Evolutionary conservation across 108 stramenopile genomes (phyloP).

Genomic region (Craspedostauros australis): DNA sequence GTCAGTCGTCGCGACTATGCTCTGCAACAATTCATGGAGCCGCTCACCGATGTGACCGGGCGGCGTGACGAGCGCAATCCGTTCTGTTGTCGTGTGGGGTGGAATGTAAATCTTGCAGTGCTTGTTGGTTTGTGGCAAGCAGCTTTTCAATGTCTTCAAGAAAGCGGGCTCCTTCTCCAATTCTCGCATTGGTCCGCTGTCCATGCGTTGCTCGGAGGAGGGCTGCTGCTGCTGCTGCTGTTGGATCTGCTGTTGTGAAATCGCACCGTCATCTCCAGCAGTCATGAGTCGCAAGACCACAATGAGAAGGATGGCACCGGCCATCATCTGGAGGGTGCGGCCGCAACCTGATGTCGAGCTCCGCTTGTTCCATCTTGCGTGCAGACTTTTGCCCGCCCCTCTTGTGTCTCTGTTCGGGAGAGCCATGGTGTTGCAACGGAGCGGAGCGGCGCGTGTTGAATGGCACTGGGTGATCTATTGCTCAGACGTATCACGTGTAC

Average conservation of each 20-base stretch:
- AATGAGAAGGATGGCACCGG: neutral
- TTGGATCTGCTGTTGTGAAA: constrained; percentile 3
- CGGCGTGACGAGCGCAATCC: constrained; percentile 38
- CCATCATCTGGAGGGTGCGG: neutral
- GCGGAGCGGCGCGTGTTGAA: too few relatives aligned
- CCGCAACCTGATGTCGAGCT: too few relatives aligned
- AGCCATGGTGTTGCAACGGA: too few relatives aligned
- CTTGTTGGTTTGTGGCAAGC: constrained; percentile 17
- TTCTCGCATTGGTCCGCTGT: neutral
- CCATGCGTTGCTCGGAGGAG: neutral
- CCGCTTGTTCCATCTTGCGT: too few relatives aligned
- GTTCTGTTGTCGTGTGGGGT: constrained; percentile 11
- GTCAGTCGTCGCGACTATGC: constrained; percentile 11
- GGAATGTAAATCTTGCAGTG: constrained; percentile 30
- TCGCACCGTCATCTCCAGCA: neutral
- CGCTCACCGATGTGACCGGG: constrained; percentile 23
- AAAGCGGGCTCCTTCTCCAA: constrained; percentile 21
- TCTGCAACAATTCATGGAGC: constrained; percentile 14
- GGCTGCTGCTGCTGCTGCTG: neutral
- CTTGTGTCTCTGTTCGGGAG: too few relatives aligned
- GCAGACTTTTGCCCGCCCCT: too few relatives aligned
- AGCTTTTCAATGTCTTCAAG: constrained; percentile 28
- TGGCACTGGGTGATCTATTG: too few relatives aligned
- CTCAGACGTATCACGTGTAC: too few relatives aligned
- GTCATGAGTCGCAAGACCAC: neutral